These are phyloP conservation scores for Fusarium temperatum DNA, from an alignment of 2,329 filamentous ascomycete species.

Conservation along the genomic window DNA sequence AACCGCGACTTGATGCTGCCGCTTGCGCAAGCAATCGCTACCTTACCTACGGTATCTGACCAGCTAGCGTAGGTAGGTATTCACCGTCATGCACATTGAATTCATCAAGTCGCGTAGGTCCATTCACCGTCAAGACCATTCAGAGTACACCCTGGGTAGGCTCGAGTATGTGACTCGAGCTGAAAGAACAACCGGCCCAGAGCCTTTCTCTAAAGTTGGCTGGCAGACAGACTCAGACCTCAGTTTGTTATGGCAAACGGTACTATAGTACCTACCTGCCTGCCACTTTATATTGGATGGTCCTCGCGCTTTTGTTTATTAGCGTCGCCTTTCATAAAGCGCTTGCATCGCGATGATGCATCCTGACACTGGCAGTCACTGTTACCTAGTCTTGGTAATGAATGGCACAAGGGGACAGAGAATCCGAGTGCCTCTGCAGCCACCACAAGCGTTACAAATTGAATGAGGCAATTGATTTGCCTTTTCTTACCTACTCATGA, in stretches of 20 bases:
- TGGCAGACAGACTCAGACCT: neutral
- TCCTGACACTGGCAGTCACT: constrained; percentile 1
- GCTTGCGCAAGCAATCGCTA: neutral
- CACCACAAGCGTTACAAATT: neutral
- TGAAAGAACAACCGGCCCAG: neutral
- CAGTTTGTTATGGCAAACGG: neutral
- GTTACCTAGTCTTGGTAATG: neutral
- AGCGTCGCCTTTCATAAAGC: neutral
- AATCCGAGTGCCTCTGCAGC: neutral
- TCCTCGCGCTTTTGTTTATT: neutral
- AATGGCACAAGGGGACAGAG: neutral
- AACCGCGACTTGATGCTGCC: neutral
- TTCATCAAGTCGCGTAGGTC: neutral
- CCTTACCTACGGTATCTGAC: neutral
- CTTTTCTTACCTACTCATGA: neutral
- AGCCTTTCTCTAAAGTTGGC: neutral
- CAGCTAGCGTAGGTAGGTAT: neutral
- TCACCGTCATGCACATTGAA: neutral
- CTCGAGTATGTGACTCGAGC: neutral
- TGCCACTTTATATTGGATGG: neutral
- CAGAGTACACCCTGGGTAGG: neutral
- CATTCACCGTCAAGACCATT: neutral
- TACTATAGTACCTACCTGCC: neutral
- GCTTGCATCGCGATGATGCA: neutral
- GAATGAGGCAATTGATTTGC: neutral